phyloP scores from a whole-genome alignment of 495 filamentous ascomycete species.

The Annulohypoxylon nitens region DNA sequence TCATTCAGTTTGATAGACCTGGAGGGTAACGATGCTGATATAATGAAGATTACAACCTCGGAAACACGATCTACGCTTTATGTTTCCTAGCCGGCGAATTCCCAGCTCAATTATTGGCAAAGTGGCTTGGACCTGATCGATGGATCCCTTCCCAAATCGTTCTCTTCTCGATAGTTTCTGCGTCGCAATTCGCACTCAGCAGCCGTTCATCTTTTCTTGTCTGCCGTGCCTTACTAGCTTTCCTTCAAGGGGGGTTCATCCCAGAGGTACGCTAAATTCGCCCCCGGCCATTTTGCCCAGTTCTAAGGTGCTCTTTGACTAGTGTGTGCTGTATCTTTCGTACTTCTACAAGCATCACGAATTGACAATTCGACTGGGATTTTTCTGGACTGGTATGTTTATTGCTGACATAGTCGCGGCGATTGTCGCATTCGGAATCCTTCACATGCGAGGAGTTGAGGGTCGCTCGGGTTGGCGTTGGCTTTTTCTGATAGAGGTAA shows the following conservation, averaged over 20 bases:
- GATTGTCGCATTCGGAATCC: constrained; percentile 78
- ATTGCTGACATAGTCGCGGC: constrained; percentile 74
- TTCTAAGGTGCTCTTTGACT: not conserved
- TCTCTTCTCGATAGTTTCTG: constrained; percentile 79
- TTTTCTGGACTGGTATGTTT: constrained; percentile 76
- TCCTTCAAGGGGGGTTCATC: constrained; percentile 82
- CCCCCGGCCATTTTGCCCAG: not conserved
- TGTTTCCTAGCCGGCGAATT: constrained; percentile 78
- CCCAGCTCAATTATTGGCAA: constrained; percentile 80
- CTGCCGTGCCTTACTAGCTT: constrained; percentile 74
- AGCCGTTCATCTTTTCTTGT: constrained; percentile 73
- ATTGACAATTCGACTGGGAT: constrained; percentile 65
- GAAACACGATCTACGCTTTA: constrained; percentile 79
- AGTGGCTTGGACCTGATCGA: constrained; percentile 82
- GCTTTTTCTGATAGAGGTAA: constrained; percentile 70
- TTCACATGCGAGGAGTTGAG: constrained; percentile 72
- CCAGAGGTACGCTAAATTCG: constrained; percentile 52
- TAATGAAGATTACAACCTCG: constrained; percentile 74
- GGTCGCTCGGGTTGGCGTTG: constrained; percentile 79
- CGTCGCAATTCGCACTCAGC: constrained; percentile 73
- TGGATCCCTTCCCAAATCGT: constrained; percentile 91
- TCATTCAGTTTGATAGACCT: not conserved
- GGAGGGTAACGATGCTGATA: constrained; percentile 10
- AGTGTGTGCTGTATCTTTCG: constrained; percentile 72
- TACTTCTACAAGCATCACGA: constrained; percentile 83